Percentiles rank a stretch among this genome's conserved stretches.
phyloP scores from a whole-genome alignment of 306 rosid genomes.

The Citrullus colocynthis region DNA sequence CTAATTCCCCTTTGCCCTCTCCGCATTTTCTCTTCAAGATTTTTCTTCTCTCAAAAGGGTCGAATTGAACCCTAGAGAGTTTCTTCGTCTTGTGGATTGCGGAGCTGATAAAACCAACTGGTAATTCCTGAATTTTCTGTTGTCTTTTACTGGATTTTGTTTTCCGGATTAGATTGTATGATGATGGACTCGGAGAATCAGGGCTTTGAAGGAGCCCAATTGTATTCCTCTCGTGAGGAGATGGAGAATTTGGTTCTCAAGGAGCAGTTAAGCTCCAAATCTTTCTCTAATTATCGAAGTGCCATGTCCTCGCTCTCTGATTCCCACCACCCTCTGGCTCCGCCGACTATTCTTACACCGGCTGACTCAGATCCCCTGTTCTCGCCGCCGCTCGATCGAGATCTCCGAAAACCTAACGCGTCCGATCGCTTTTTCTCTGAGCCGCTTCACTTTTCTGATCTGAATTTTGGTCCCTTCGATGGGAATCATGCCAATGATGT shows the following conservation, averaged over 20 bases:
- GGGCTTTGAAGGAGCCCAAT: constrained; percentile 37
- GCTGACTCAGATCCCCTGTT: constrained; percentile 30
- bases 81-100: not conserved
- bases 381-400: constrained; percentile 29
- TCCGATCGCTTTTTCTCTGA: constrained; percentile 40
- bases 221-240: constrained; percentile 31
- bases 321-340: constrained; percentile 37
- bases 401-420: constrained; percentile 26
- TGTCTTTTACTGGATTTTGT: not conserved
- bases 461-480: constrained; percentile 57
- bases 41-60: not conserved
- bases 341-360: constrained; percentile 12
- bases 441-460: constrained; percentile 60
- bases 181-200: constrained; percentile 87
- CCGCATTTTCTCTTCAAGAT: not conserved
- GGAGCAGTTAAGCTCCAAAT: constrained; percentile 31
- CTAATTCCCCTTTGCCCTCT: not conserved
- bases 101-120: not conserved
- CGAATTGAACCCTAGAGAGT: not conserved
- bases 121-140: not conserved
- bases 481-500: constrained; percentile 22
- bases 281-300: constrained; percentile 61
- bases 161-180: constrained; percentile 1
- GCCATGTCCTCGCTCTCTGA: constrained; percentile 47
- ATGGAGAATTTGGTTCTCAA: constrained; percentile 51